Evolutionary conservation across 768 basidiomycete species (phyloP), one percentile per base, ranked within the genome.

Genomic region (Tricholoma sp.): DNA sequence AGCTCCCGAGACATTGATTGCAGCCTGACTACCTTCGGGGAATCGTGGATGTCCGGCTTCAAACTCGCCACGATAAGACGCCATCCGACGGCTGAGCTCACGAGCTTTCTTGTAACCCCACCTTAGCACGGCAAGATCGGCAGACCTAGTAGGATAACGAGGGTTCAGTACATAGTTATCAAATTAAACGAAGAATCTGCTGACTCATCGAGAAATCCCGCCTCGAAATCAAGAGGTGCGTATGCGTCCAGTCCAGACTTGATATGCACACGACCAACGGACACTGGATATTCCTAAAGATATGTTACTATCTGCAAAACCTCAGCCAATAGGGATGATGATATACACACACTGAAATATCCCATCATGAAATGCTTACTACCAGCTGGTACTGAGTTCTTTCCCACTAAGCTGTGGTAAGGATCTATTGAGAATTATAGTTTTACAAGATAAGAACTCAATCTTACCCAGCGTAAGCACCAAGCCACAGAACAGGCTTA

Each of bases 61-160:
- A 6, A 72, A 61, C 53, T 77, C 78, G 1, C 80, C 79, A 35
- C 73, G 69, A 59, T 72, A 78, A 35, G 59, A 50, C 5, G 71
- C 63, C 78, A 84, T 83, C 14, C 85, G 79, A 35, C 86, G 77
- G 4, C 73, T 70, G 9, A 82, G 60, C 68, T 87, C 84, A 1
- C 84, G 75, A 3, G 65, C 55, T 54, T 75, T 76, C 61, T 87
- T 88, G 66, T 85, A 87, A 0, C 64, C 72, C 75, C 80, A 81
- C 52, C 71, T 71, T 46, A 84, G 59, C 19, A 76, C 68, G 0
- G 66, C 74, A 7, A 86, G 19, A 63, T 83, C 82, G 9, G 72
- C 71, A 3, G 71, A 67, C n/a, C n/a, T n/a, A 27, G 3, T 27
- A 27, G 24, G 24, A 27, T 27, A 27, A 27, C 24, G 5, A 27